These are phyloP conservation scores for Juncus effusus DNA, from an alignment of 176 grass and related monocot species.

Conservation along the genomic window DNA sequence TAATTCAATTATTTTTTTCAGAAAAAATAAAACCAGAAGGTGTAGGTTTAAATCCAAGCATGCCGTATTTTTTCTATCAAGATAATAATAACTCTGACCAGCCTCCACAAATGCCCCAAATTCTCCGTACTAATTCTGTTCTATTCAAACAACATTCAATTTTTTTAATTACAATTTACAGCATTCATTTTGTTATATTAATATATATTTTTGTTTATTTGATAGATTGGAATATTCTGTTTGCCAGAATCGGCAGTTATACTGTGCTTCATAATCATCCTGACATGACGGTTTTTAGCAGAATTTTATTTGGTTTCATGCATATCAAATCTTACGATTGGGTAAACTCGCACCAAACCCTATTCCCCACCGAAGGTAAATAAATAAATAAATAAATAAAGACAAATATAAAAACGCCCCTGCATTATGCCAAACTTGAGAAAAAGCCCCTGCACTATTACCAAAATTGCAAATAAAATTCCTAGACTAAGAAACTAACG, in stretches of 20 bases:
- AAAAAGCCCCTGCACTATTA: no score
- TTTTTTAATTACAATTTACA: no score
- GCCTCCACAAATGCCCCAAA: constrained; percentile 53
- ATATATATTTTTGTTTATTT: no score
- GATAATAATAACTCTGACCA: constrained; percentile 43
- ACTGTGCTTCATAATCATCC: constrained; percentile 89
- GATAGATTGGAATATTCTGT: constrained; percentile 91
- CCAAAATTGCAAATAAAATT: neutral
- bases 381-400: constrained; percentile 27
- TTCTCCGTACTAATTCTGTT: constrained; percentile 57
- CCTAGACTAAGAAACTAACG: constrained; percentile 27
- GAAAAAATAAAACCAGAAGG: constrained; percentile 49
- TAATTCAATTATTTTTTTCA: constrained; percentile 27
- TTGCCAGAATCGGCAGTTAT: constrained; percentile 60
- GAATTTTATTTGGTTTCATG: constrained; percentile 89
- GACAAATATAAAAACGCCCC: no score
- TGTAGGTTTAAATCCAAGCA: constrained; percentile 37
- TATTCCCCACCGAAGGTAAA: neutral
- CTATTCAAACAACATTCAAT: neutral
- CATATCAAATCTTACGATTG: constrained; percentile 87
- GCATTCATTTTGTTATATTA: neutral
- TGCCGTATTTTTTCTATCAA: constrained; percentile 49
- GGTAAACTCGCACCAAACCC: constrained; percentile 25
- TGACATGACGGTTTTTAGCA: constrained; percentile 97
- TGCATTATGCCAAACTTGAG: no score